These are phyloP conservation scores for Penicillium paradoxum DNA, from an alignment of 495 filamentous ascomycete species.

Conservation along the genomic window DNA sequence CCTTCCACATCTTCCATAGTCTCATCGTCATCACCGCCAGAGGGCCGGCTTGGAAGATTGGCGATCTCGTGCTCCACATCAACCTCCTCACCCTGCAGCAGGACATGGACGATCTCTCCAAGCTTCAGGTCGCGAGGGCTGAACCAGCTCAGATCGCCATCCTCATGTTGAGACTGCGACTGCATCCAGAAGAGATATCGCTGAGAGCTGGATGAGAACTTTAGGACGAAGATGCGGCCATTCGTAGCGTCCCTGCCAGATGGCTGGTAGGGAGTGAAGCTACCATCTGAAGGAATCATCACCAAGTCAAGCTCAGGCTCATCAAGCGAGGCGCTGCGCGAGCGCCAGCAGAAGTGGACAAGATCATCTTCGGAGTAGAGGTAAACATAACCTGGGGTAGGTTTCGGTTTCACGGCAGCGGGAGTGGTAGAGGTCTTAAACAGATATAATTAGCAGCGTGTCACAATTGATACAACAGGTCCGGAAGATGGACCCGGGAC, in stretches of 20 bases:
- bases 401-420: conserved; percentile 60
- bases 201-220: conserved; percentile 89
- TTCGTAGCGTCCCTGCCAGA: conserved; percentile 62
- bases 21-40: conserved; percentile 55
- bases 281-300: conserved; percentile 85
- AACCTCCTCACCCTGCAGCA: conserved; percentile 87
- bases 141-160: conserved; percentile 70
- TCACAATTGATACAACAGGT: not conserved
- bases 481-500: not conserved
- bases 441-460: conserved; percentile 10
- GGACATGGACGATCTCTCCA: conserved; percentile 74
- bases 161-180: conserved; percentile 71
- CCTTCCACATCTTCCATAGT: conserved; percentile 82
- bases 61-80: conserved; percentile 74
- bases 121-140: conserved; percentile 75
- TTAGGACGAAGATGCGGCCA: conserved; percentile 87
- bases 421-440: conserved; percentile 55
- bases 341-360: conserved; percentile 95
- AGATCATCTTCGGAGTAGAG: conserved; percentile 93
- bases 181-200: conserved; percentile 96
- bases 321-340: conserved; percentile 54
- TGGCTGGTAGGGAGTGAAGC: conserved; percentile 73
- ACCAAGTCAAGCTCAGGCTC: conserved; percentile 77
- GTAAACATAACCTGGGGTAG: conserved; percentile 82
- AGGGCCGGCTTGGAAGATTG: conserved; percentile 47